These are phyloP conservation scores for Peronospora destructor DNA, from an alignment of 352 stramenopile genomes.

Conservation along the genomic window DNA sequence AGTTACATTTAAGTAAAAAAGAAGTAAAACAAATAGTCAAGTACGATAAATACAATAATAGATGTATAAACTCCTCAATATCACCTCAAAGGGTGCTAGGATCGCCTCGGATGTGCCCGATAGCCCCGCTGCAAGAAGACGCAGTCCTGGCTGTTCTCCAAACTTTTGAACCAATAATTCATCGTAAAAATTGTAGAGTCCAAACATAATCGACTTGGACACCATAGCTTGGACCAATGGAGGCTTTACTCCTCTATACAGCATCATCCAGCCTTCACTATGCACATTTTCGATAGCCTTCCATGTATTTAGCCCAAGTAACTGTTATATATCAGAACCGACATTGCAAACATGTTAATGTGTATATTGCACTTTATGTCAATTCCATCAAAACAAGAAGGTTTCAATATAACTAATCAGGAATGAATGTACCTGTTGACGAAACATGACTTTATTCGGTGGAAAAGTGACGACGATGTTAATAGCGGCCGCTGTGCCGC, in stretches of 20 bases:
- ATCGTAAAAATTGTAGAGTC: conserved; percentile 84
- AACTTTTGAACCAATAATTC: conserved; percentile 43
- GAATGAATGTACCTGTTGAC: conserved; percentile 59
- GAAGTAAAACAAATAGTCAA: background rate
- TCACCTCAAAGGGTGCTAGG: conserved; percentile 80
- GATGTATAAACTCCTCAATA: background rate
- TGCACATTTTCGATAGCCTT: conserved; percentile 68
- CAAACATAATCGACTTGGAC: conserved; percentile 88
- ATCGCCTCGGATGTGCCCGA: conserved; percentile 80
- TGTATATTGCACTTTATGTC: too few relatives aligned
- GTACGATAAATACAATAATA: background rate
- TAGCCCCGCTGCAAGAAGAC: conserved; percentile 52
- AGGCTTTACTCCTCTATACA: conserved; percentile 82
- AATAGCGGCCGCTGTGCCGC: conserved; percentile 72
- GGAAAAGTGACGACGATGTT: conserved; percentile 86
- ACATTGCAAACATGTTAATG: too few relatives aligned
- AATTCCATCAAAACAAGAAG: too few relatives aligned
- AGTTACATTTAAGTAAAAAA: background rate
- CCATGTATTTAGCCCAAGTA: conserved; percentile 67
- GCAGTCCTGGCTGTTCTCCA: conserved; percentile 36
- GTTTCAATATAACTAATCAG: too few relatives aligned
- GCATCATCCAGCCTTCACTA: conserved; percentile 49
- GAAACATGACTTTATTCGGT: conserved; percentile 89
- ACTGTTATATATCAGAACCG: conserved; percentile 18
- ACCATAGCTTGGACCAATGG: conserved; percentile 79